These are phyloP conservation scores for Didymella lethalis DNA, from an alignment of 2,329 filamentous ascomycete species.

Conservation along the genomic window DNA sequence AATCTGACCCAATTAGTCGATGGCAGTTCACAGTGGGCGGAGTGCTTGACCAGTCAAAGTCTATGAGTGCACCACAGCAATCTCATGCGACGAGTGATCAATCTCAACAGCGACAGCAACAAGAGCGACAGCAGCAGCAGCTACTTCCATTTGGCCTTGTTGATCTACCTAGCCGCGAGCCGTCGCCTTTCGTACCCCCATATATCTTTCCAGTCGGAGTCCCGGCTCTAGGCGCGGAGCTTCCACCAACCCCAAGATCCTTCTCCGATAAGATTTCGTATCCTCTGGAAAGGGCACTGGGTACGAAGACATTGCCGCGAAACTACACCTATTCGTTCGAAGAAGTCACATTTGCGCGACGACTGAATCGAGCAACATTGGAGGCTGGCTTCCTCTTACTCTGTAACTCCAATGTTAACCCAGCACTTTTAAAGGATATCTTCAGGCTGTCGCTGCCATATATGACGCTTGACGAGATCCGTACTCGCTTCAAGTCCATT, in stretches of 20 bases:
- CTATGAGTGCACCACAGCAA: conserved; percentile 10
- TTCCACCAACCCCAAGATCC: conserved; percentile 6
- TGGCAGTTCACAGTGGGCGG: conserved; percentile 28
- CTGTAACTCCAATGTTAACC: conserved; percentile 51
- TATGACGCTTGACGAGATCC: conserved; percentile 52
- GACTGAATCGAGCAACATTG: conserved; percentile 70
- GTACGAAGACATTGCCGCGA: conserved; percentile 35
- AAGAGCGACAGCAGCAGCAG: background rate
- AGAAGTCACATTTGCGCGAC: conserved; percentile 73
- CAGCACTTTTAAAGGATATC: conserved; percentile 54
- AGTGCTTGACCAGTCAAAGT: conserved; percentile 33
- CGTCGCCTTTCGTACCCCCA: conserved; percentile 29
- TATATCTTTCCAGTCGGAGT: conserved; percentile 33
- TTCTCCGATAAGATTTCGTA: conserved; percentile 4
- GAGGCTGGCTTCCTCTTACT: conserved; percentile 71
- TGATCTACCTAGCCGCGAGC: conserved; percentile 33
- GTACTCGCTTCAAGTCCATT: conserved; percentile 50
- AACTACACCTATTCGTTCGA: conserved; percentile 67
- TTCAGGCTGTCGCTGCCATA: conserved; percentile 76
- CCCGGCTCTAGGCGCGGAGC: conserved; percentile 32
- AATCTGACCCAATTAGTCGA: conserved; percentile 24
- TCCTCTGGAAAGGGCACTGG: conserved; percentile 29
- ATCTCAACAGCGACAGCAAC: conserved; percentile 6
- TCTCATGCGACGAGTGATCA: background rate
- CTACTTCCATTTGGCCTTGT: conserved; percentile 45